Evolutionary conservation across 345 rosid genomes (phyloP).

Genomic region (Cardiospermum halicacabum): DNA sequence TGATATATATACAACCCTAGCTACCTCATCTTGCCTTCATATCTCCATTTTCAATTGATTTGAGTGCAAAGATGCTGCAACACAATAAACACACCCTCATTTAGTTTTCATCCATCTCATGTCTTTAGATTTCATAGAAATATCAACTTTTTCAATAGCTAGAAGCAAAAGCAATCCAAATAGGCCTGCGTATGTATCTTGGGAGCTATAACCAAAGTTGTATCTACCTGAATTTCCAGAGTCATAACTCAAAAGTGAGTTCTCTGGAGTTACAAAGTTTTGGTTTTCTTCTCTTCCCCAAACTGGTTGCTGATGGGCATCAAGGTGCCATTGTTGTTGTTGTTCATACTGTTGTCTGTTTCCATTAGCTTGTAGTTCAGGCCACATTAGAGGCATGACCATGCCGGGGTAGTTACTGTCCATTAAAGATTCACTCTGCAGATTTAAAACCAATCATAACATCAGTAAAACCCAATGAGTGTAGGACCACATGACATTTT

Average conservation of each 20-base stretch:
- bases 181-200: no score
- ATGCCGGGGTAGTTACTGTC: slow-evolving; percentile 58
- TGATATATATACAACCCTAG: slow-evolving; percentile 39
- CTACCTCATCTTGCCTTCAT: slow-evolving; percentile 36
- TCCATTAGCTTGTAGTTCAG: slow-evolving; percentile 48
- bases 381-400: slow-evolving; percentile 61
- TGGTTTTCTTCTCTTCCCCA: slow-evolving; percentile 66
- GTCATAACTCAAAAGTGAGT: slow-evolving; percentile 61
- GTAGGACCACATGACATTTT: background rate
- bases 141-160: no score
- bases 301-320: slow-evolving; percentile 50
- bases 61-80: slow-evolving; percentile 53
- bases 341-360: slow-evolving; percentile 63
- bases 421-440: slow-evolving; percentile 57
- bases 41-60: slow-evolving; percentile 64
- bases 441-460: slow-evolving; percentile 1
- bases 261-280: slow-evolving; percentile 46
- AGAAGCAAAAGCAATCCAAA: no score
- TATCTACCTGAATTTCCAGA: slow-evolving; percentile 59
- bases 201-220: no score
- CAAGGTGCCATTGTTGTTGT: slow-evolving; percentile 68
- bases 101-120: no score
- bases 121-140: no score
- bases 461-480: background rate
- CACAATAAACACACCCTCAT: slow-evolving; percentile 14